phyloP scores from a whole-genome alignment of 2,329 filamentous ascomycete genomes.

The Coniochaeta pulveracea region DNA sequence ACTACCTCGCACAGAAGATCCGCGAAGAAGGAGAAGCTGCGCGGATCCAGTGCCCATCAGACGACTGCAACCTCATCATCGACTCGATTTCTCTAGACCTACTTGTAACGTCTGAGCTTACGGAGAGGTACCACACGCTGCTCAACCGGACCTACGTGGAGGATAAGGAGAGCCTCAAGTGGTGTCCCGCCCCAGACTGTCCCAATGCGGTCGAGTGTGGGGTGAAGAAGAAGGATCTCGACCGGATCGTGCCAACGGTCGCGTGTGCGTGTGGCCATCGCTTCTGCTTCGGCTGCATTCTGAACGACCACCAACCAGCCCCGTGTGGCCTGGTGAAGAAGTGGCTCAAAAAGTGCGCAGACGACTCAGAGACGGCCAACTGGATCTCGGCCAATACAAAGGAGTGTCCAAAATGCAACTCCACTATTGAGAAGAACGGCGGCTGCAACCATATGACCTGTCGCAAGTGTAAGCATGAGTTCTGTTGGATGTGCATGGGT shows the following conservation, averaged over 20 bases:
- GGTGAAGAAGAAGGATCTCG: conserved; percentile 79
- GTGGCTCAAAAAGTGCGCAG: conserved; percentile 97
- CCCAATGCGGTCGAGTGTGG: conserved; percentile 82
- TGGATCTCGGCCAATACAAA: conserved; percentile 99
- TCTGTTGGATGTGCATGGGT: conserved; percentile 99
- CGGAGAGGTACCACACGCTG: conserved; percentile 64
- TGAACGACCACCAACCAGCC: conserved; percentile 84
- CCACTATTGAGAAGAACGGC: conserved; percentile 97
- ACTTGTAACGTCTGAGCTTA: conserved; percentile 48
- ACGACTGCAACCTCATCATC: conserved; percentile 79
- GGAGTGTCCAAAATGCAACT: conserved; percentile 90
- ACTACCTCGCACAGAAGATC: conserved; percentile 89
- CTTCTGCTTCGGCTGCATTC: conserved; percentile 92
- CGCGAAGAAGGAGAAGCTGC: conserved; percentile 91
- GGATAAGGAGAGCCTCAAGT: conserved; percentile 89
- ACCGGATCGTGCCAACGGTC: conserved; percentile 80
- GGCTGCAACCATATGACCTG: conserved; percentile 98
- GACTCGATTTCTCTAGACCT: conserved; percentile 81
- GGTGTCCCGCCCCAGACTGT: conserved; percentile 98
- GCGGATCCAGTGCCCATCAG: conserved; percentile 83
- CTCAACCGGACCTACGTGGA: conserved; percentile 94
- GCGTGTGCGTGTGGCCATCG: conserved; percentile 71
- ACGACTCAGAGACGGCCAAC: conserved; percentile 96
- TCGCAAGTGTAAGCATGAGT: conserved; percentile 89
- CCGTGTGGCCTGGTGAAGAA: conserved; percentile 85